Base-by-base conservation (phyloP, 1,284 basidiomycete genomes). In the Ceratobasidium sp. region DNA sequence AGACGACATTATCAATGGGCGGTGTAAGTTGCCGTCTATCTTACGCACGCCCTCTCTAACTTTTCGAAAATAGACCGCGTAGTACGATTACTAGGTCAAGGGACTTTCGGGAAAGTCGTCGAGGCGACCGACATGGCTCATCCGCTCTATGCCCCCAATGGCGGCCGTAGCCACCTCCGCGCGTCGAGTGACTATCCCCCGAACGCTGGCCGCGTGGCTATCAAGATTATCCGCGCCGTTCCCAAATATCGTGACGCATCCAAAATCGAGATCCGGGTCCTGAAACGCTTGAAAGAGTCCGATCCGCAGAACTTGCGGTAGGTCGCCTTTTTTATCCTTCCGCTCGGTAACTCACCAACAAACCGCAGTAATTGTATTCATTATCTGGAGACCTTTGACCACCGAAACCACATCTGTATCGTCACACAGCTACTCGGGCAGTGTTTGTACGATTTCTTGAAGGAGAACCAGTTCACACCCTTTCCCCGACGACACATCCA, bases 371-470 rank as follows among this genome's bases (percentile, higher is more conserved):
- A 99, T 91, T 99, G 98, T 85, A 98, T 99, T 77, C 97, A 99
- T 84, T 87, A 99, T 59, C 86, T 97, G 64, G 91, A 96, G 81
- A 96, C 92, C 88, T 99, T 99, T 84, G 97, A 98, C 86, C 96
- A 95, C 85, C 91, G 95, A 80, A 98, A 98, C 85, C 98, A 99
- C 84, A 97, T 99, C 80, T 99, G 98, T 84, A 89, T 99, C 56
- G 98, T 99, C 61, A 97, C 97, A 7, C 97, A 99, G 83, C 88
- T 99, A 46, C 88, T 99, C 67, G 96, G 96, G 79, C 95, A 97
- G 91, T 99, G 96, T 84, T 95, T 99, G 29, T 99, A 99, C 83
- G 98, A 99, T 83, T 99, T 99, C 83, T 88, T 99, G 81, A 99
- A 99, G 87, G 95, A 98, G 82, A 99, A 99, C 85, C 90, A 94